Conservation (phyloP, 2,329 filamentous ascomycete genomes). For the Xylariaceae sp. region DNA sequence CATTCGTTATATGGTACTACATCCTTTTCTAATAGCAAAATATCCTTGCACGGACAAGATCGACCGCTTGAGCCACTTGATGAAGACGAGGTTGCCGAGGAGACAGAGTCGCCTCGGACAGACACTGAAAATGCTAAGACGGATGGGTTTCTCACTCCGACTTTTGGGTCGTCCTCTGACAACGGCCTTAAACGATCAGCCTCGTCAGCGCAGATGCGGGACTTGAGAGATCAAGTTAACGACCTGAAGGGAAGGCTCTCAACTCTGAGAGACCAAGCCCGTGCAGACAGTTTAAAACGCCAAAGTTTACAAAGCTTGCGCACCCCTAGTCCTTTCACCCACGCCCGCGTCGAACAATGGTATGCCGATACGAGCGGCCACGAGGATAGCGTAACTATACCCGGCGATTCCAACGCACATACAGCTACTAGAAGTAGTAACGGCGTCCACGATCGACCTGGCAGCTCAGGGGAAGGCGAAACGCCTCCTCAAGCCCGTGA, state of each 20-base stretch:
- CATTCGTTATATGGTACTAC: constrained; percentile 33
- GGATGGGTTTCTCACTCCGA: constrained; percentile 53
- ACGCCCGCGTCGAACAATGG: constrained; percentile 66
- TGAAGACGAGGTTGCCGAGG: constrained; percentile 55
- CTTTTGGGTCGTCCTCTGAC: constrained; percentile 50
- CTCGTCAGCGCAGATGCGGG: constrained; percentile 75
- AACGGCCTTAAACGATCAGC: constrained; percentile 67
- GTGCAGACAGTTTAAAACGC: constrained; percentile 79
- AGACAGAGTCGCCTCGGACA: constrained; percentile 31
- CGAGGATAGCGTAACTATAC: constrained; percentile 25
- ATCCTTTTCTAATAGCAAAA: constrained; percentile 42
- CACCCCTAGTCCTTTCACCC: constrained; percentile 79
- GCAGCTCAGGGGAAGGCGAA: constrained; percentile 12
- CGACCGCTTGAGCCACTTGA: constrained; percentile 58
- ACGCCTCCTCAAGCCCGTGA: constrained; percentile 33
- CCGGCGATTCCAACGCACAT: constrained; percentile 1
- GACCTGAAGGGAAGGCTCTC: constrained; percentile 87
- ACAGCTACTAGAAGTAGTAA: constrained; percentile 4
- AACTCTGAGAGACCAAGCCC: constrained; percentile 76
- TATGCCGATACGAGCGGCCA: constrained; percentile 46
- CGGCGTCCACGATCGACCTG: constrained; percentile 31
- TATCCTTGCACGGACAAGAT: constrained; percentile 50
- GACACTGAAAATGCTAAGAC: constrained; percentile 43
- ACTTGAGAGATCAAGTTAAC: constrained; percentile 83
- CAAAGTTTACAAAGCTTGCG: constrained; percentile 78